A percentile compares a stretch with the other conserved stretches of the same genome.
phyloP scores from a whole-genome alignment of 139 green algal genomes.

The Desmodesmus armatus region DNA sequence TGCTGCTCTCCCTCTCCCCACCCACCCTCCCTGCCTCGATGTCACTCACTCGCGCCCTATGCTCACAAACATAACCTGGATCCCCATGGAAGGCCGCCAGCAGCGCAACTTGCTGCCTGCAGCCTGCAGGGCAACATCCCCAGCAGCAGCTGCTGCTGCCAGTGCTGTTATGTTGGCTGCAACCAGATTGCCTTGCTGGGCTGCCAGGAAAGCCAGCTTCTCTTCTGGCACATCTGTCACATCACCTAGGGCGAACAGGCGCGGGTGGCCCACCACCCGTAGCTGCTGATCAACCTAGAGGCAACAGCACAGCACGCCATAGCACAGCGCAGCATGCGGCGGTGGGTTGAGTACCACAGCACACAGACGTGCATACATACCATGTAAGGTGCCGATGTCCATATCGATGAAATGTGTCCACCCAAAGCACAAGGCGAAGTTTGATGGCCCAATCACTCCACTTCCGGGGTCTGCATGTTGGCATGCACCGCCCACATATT shows the following conservation, averaged over 20 bases:
- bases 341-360: too few species aligned
- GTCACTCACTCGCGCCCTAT: constrained; percentile 27
- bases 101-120: background rate
- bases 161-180: background rate
- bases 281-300: constrained; percentile 28
- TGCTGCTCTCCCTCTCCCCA: too few species aligned
- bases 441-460: too few species aligned
- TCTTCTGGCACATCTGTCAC: constrained; percentile 33
- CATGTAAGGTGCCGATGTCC: too few species aligned
- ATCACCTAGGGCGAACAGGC: constrained; percentile 43
- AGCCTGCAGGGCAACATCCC: background rate
- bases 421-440: too few species aligned
- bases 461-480: too few species aligned
- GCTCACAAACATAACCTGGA: constrained; percentile 20
- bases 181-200: constrained; percentile 17
- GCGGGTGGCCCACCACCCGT: constrained; percentile 20
- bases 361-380: too few species aligned
- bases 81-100: constrained; percentile 21
- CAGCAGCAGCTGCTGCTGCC: background rate
- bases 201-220: constrained; percentile 48
- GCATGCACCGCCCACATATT: too few species aligned
- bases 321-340: too few species aligned
- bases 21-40: background rate
- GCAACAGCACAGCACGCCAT: background rate
- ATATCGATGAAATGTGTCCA: too few species aligned